phyloP scores from a whole-genome alignment of 2,329 filamentous ascomycete genomes.

The Aspergillus brasiliensis region DNA sequence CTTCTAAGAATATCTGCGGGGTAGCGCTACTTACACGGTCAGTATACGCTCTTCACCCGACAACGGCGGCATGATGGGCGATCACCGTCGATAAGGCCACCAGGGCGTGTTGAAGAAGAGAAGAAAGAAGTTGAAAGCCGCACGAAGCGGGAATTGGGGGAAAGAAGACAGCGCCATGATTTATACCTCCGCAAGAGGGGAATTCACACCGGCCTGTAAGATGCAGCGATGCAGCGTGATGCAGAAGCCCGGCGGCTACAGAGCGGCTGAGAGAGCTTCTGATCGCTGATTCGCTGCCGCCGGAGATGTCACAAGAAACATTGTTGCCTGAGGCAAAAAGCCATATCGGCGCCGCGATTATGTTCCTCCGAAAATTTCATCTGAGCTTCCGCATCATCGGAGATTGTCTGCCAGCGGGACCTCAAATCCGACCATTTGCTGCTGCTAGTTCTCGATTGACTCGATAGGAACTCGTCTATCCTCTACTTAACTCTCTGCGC shows the following conservation, averaged over 20 bases:
- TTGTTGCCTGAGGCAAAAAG: constrained; percentile 2
- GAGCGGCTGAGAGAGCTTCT: constrained; percentile 22
- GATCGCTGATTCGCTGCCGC: constrained; percentile 14
- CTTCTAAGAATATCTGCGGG: constrained; percentile 15
- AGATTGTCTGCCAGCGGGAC: not conserved
- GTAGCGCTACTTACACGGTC: constrained; percentile 46
- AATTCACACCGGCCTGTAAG: constrained; percentile 16
- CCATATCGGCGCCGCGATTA: constrained; percentile 11
- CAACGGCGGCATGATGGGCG: constrained; percentile 46
- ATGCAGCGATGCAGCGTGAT: constrained; percentile 16
- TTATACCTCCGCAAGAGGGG: constrained; percentile 11
- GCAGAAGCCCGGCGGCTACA: constrained; percentile 23
- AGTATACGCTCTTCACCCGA: constrained; percentile 50
- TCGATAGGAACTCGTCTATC: not conserved
- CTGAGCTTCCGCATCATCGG: constrained; percentile 24
- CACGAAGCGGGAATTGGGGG: constrained; percentile 8
- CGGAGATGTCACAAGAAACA: not conserved
- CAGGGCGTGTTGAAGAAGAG: constrained; percentile 6
- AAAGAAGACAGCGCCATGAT: constrained; percentile 7
- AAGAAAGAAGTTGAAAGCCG: constrained; percentile 1
- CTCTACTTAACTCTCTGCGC: not conserved
- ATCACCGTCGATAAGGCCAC: constrained; percentile 8
- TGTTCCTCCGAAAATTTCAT: constrained; percentile 43
- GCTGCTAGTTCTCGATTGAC: not conserved
- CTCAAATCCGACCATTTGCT: not conserved